These are phyloP conservation scores for Pelagomonas calceolata DNA, from an alignment of 108 stramenopile species.

Conservation along the genomic window DNA sequence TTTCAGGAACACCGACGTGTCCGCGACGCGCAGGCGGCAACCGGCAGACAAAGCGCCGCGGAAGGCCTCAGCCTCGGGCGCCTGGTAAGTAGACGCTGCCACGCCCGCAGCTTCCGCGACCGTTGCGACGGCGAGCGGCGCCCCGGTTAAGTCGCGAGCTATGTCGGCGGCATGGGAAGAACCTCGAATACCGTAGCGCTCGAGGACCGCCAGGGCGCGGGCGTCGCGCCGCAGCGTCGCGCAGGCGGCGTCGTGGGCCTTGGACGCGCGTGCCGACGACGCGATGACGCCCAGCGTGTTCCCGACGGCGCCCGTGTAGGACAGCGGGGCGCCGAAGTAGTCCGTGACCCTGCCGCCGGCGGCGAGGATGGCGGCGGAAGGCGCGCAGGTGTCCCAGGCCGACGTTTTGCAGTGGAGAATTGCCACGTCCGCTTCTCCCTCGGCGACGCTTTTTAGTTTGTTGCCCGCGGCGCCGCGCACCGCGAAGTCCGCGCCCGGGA, in stretches of 20 bases:
- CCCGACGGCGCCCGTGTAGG: constrained; percentile 20
- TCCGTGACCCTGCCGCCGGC: constrained; percentile 56
- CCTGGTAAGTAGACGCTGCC: constrained; percentile 31
- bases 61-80: constrained; percentile 44
- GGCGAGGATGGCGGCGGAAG: constrained; percentile 38
- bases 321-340: constrained; percentile 49
- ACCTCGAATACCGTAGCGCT: constrained; percentile 20
- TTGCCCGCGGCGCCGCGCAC: constrained; percentile 41
- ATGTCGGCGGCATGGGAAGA: constrained; percentile 50
- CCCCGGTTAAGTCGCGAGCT: constrained; percentile 45
- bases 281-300: constrained; percentile 57
- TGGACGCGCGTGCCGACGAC: too few relatives aligned
- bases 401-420: constrained; percentile 43
- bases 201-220: constrained; percentile 31
- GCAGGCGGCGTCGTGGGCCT: too few relatives aligned
- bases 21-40: constrained; percentile 25
- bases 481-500: too few relatives aligned
- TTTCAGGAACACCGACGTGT: constrained; percentile 47
- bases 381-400: too few relatives aligned
- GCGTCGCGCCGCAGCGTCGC: constrained; percentile 21
- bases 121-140: constrained; percentile 25
- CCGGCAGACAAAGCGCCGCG: constrained; percentile 54
- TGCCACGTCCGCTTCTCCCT: constrained; percentile 30
- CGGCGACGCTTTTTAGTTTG: constrained; percentile 37
- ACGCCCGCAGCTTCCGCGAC: too few relatives aligned